Evolutionary conservation across 306 rosid species (phyloP), one percentile per base, ranked within the genome.

Genomic region (Vicia villosa): DNA sequence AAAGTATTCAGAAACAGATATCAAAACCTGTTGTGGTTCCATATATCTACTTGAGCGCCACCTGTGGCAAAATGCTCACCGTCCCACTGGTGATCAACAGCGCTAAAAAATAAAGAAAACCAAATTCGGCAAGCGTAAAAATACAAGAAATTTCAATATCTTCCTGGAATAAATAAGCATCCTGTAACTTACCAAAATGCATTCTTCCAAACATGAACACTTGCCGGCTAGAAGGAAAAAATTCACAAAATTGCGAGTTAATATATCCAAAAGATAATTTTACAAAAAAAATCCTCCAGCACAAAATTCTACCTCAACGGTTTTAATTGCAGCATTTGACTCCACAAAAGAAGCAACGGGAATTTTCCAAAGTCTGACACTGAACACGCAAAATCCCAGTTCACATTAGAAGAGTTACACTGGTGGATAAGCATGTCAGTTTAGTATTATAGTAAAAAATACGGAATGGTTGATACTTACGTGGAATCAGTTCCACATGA

Each of bases 401-500:
- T 73, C 26, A 54, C 56, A 62, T 52, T 38, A 70, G 40, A 78
- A 50, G 32, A 78, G 14, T 43, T 65, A 70, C 19, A 51, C n/a
- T 8, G 22, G 64, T 69, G 72, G 11, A 59, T 56, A 67, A 50
- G 20, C 22, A 74, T 54, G 65, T 22, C 14, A 61, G 50, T 64
- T 36, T 14, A 62, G 45, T 66, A 10, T 43, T 19, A 50, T 41
- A 10, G 15, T 47, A 10, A 10, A 17, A 19, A 45, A 34, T 26
- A 2, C 16, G 9, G 37, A 36, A 66, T 36, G 58, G 36, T 69
- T 71, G 74, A 46, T 75, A 14, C 89, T 85, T 86, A 94, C 99
- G 76, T 82, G 89, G 86, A 80, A 89, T 94, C 97, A 47, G 92
- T 84, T 71, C 99, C 97, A 77, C 99, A 94, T 58, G 99, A 94